phyloP scores from a whole-genome alignment of 2,329 filamentous ascomycete species.

The Cercospora sesami region DNA sequence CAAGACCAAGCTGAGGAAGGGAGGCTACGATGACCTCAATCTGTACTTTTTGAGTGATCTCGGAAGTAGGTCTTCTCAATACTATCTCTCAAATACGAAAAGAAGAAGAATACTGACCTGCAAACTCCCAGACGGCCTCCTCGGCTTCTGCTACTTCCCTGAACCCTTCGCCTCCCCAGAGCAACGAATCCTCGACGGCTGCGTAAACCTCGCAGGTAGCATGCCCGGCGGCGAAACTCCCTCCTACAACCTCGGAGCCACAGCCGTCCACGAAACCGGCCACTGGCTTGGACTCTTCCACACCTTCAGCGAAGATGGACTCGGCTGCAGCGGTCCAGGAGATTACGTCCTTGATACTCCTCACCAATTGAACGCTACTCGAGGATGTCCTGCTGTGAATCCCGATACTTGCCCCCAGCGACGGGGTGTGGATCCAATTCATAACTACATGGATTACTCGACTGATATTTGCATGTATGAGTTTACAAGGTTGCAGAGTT shows the following conservation, averaged over 20 bases:
- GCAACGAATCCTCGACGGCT: constrained; percentile 50
- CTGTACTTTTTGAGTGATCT: constrained; percentile 58
- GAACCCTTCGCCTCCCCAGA: constrained; percentile 44
- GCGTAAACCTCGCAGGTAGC: constrained; percentile 54
- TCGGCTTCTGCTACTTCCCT: constrained; percentile 32
- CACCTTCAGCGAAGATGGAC: constrained; percentile 11
- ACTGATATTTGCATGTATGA: constrained; percentile 13
- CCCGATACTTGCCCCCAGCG: constrained; percentile 49
- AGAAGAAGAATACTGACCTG: neutral
- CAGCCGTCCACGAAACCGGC: constrained; percentile 46
- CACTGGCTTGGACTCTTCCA: constrained; percentile 38
- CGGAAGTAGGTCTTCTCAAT: neutral
- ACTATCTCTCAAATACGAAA: neutral
- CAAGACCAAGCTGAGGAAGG: constrained; percentile 54
- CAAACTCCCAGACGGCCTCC: constrained; percentile 18
- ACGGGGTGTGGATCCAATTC: constrained; percentile 50
- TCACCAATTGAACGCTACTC: constrained; percentile 41
- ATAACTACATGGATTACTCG: constrained; percentile 53
- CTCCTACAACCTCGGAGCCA: constrained; percentile 45
- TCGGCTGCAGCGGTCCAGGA: constrained; percentile 41
- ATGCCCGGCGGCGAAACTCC: constrained; percentile 51
- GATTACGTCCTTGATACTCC: constrained; percentile 46
- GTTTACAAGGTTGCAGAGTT: constrained; percentile 6
- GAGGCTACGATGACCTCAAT: constrained; percentile 54
- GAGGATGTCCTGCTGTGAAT: constrained; percentile 48